Conservation (phyloP, 345 rosid genomes). For the Lepidium didymum region DNA sequence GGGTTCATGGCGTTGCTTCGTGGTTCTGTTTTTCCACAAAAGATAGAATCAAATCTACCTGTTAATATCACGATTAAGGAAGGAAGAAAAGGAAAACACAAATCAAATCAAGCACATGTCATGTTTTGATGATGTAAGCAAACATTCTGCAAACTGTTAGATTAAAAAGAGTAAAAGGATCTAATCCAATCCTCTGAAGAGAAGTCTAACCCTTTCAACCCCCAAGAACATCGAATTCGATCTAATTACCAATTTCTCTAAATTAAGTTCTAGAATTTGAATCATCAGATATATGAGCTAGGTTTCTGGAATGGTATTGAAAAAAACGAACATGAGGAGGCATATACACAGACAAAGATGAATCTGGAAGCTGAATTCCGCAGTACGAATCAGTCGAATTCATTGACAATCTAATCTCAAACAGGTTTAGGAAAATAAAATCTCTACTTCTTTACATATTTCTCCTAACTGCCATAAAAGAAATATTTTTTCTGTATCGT, state of each 20-base stretch:
- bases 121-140: not conserved
- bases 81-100: not conserved
- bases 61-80: not conserved
- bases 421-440: too few species aligned
- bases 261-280: not conserved
- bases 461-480: too few species aligned
- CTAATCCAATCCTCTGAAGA: not conserved
- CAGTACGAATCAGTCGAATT: too few species aligned
- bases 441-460: too few species aligned
- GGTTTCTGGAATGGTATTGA: too few species aligned
- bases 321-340: too few species aligned
- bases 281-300: not conserved
- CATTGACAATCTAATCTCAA: too few species aligned
- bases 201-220: not conserved
- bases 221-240: not conserved
- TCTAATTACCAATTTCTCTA: not conserved
- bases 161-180: not conserved
- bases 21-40: not conserved
- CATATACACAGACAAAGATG: too few species aligned
- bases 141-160: too few species aligned
- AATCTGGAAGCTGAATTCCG: too few species aligned
- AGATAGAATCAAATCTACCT: not conserved
- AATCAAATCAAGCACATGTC: not conserved
- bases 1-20: conserved; percentile 9
- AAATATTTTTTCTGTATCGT: too few species aligned